phyloP scores from a whole-genome alignment of 805 yeast genomes.

The Metschnikowia hibisci region DNA sequence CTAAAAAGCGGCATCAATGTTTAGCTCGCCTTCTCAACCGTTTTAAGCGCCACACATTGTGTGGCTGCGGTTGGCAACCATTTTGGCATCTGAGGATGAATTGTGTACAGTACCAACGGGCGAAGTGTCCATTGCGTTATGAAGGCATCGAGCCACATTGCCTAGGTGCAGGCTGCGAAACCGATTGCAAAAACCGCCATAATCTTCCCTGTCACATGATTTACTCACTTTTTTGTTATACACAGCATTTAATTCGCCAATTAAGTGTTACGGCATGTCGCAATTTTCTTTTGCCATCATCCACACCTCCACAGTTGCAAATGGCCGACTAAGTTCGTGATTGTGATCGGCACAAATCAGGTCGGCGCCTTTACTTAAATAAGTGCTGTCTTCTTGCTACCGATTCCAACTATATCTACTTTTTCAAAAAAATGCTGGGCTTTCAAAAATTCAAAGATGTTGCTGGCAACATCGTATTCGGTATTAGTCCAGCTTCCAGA shows the following conservation, averaged over 20 bases:
- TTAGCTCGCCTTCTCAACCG: too few species aligned
- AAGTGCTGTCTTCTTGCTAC: background rate
- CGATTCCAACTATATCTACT: background rate
- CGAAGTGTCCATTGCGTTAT: too few species aligned
- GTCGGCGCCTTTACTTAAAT: background rate
- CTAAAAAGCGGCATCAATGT: too few species aligned
- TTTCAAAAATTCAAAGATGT: conserved; percentile 8
- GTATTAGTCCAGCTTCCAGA: conserved; percentile 9
- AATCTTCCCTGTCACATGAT: background rate
- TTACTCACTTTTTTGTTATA: background rate
- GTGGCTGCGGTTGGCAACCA: too few species aligned
- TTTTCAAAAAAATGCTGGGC: background rate
- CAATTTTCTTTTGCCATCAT: background rate
- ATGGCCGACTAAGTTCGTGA: background rate
- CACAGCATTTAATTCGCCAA: background rate
- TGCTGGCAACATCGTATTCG: conserved; percentile 11
- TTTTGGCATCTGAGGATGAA: too few species aligned
- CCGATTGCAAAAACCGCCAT: conserved; percentile 1
- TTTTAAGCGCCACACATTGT: too few species aligned
- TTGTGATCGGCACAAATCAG: background rate
- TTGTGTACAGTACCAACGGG: too few species aligned
- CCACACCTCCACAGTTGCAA: conserved; percentile 6
- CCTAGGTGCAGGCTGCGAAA: background rate
- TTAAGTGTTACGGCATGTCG: background rate
- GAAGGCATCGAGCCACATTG: background rate